phyloP scores from a whole-genome alignment of 2,329 filamentous ascomycete genomes.

The Fusarium nelsonii region DNA sequence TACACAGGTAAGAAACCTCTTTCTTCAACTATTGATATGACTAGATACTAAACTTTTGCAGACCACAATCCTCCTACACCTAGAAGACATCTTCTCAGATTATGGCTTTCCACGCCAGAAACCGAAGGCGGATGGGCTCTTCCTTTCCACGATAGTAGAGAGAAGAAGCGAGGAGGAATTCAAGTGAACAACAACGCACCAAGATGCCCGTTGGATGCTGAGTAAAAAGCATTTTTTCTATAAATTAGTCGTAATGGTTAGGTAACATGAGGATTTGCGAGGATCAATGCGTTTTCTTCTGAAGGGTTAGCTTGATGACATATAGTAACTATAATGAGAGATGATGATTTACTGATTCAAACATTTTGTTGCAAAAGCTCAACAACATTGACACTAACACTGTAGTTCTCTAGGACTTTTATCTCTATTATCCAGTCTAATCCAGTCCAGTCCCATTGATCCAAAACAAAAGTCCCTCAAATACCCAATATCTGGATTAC shows the following conservation, averaged over 20 bases:
- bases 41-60: conserved; percentile 29
- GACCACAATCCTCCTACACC: conserved; percentile 74
- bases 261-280: conserved; percentile 10
- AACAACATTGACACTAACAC: neutral
- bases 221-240: conserved; percentile 61
- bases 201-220: conserved; percentile 80
- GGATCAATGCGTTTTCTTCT: neutral
- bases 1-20: conserved; percentile 65
- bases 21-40: rapidly evolving
- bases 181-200: conserved; percentile 87
- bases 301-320: neutral
- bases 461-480: neutral
- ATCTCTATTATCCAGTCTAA: neutral
- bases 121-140: conserved; percentile 86
- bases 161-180: conserved; percentile 90
- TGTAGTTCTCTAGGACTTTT: neutral
- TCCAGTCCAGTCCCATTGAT: neutral
- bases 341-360: neutral
- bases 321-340: neutral
- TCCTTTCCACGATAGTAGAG: conserved; percentile 82
- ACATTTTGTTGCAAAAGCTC: neutral
- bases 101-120: conserved; percentile 88
- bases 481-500: neutral
- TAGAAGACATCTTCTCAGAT: conserved; percentile 80
- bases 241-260: conserved; percentile 16